These are phyloP conservation scores for Malus domestica DNA, from an alignment of 306 rosid species.

Conservation along the genomic window DNA sequence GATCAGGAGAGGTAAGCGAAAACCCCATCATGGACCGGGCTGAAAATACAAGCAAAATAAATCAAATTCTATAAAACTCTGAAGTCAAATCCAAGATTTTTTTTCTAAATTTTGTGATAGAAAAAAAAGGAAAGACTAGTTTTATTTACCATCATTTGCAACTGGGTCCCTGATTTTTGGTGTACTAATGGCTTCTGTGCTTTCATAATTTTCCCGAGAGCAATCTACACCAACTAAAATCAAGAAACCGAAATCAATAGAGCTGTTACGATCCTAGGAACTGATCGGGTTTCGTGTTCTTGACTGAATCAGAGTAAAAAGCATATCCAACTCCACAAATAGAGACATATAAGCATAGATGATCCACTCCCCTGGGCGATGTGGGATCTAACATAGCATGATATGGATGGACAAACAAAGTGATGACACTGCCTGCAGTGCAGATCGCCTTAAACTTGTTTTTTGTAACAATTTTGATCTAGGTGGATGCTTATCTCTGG, in stretches of 20 bases:
- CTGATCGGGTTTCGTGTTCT: background rate
- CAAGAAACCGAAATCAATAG: conserved; percentile 15
- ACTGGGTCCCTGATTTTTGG: conserved; percentile 27
- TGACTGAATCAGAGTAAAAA: background rate
- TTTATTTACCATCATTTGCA: conserved; percentile 9
- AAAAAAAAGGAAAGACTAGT: background rate
- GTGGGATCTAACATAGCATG: too few relatives aligned
- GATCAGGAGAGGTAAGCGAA: conserved; percentile 59
- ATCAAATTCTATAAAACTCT: conserved; percentile 10
- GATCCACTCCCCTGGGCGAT: too few relatives aligned
- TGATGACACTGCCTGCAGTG: too few relatives aligned
- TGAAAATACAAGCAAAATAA: conserved; percentile 11
- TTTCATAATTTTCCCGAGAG: conserved; percentile 12
- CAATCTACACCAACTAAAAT: background rate
- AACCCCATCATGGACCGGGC: conserved; percentile 43
- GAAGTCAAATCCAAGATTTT: background rate
- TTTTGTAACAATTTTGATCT: too few relatives aligned
- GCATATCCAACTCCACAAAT: background rate
- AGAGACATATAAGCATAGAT: too few relatives aligned
- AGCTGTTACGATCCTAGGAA: background rate
- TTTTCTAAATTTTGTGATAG: background rate
- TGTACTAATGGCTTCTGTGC: conserved; percentile 9
- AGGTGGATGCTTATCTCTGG: too few relatives aligned
- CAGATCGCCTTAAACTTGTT: too few relatives aligned
- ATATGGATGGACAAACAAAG: too few relatives aligned